A percentile compares a stretch with the other conserved stretches of the same genome.
Conservation (phyloP, 2,329 filamentous ascomycete species). For the Scytalidium sp. region DNA sequence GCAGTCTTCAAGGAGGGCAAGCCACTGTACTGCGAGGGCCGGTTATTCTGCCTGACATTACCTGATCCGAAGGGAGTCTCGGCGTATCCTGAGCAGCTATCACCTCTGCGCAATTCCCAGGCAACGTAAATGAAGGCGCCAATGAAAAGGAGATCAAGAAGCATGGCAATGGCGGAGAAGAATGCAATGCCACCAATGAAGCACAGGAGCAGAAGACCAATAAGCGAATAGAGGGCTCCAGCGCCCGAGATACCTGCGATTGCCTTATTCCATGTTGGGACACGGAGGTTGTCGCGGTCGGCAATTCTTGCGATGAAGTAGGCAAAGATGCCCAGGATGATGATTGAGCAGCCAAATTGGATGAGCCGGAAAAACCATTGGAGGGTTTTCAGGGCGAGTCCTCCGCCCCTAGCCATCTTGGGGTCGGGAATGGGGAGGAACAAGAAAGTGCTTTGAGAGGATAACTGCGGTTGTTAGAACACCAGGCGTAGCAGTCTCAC, state of each 20-base stretch:
- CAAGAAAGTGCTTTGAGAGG: too few relatives aligned
- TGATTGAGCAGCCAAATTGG: slow-evolving; percentile 67
- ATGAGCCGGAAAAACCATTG: slow-evolving; percentile 72
- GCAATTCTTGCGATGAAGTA: slow-evolving; percentile 78
- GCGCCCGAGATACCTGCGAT: slow-evolving; percentile 77
- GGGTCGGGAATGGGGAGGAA: neutral
- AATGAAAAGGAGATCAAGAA: slow-evolving; percentile 75
- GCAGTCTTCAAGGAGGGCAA: slow-evolving; percentile 50
- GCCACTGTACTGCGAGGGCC: slow-evolving; percentile 44
- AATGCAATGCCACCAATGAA: slow-evolving; percentile 73
- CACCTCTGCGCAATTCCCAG: slow-evolving; percentile 67
- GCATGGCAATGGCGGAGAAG: slow-evolving; percentile 69
- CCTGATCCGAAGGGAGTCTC: slow-evolving; percentile 69
- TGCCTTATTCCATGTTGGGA: slow-evolving; percentile 65
- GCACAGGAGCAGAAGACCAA: slow-evolving; percentile 73
- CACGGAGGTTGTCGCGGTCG: slow-evolving; percentile 58
- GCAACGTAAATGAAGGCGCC: slow-evolving; percentile 82
- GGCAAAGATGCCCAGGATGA: slow-evolving; percentile 76
- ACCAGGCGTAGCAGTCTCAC: too few relatives aligned
- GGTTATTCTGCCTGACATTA: slow-evolving; percentile 44
- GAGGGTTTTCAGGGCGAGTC: slow-evolving; percentile 62
- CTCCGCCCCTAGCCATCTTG: slow-evolving; percentile 30
- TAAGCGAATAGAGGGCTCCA: slow-evolving; percentile 70
- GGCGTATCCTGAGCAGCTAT: slow-evolving; percentile 62
- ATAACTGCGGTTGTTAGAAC: too few relatives aligned